Evolutionary conservation across 805 yeast genomes (phyloP).

Genomic region (Lipomyces starkeyi): DNA sequence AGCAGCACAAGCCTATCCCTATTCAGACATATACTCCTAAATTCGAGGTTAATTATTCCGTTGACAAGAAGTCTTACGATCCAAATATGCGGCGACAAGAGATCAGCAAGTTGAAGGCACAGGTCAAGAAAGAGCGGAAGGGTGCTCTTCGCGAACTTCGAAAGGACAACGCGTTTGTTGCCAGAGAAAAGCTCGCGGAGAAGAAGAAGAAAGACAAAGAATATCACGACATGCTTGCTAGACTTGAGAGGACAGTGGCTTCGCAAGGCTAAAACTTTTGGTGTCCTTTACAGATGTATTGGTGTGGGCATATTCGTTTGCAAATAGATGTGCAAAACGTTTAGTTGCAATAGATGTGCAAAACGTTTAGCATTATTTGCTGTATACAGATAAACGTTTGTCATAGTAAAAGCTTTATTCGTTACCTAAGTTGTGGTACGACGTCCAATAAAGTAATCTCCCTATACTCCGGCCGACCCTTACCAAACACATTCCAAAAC

Average conservation of each 20-base stretch:
- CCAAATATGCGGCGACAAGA: conserved; percentile 82
- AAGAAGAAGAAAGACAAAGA: conserved; percentile 76
- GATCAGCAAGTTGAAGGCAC: conserved; percentile 77
- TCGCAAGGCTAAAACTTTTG: conserved; percentile 62
- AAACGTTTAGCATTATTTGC: background rate
- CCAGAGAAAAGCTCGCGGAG: conserved; percentile 80
- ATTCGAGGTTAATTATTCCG: conserved; percentile 94
- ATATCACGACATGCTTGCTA: conserved; percentile 89
- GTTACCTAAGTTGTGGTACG: conserved; percentile 31
- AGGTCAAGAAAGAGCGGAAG: conserved; percentile 90
- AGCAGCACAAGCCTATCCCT: conserved; percentile 81
- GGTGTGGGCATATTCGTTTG: background rate
- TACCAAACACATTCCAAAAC: conserved; percentile 90
- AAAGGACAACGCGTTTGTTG: conserved; percentile 83
- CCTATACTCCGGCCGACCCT: conserved; percentile 34
- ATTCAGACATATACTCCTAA: conserved; percentile 86
- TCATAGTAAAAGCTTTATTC: background rate
- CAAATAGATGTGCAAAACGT: background rate
- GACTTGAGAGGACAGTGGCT: conserved; percentile 81
- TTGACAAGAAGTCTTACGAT: conserved; percentile 91
- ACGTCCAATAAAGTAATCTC: conserved; percentile 33
- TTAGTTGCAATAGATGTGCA: background rate
- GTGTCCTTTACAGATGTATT: background rate
- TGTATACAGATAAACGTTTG: background rate
- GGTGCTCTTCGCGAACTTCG: conserved; percentile 87